Evolutionary conservation across 2,329 filamentous ascomycete genomes (phyloP), one percentile per base, ranked within the genome.

Genomic region (Sporothrix phasma): DNA sequence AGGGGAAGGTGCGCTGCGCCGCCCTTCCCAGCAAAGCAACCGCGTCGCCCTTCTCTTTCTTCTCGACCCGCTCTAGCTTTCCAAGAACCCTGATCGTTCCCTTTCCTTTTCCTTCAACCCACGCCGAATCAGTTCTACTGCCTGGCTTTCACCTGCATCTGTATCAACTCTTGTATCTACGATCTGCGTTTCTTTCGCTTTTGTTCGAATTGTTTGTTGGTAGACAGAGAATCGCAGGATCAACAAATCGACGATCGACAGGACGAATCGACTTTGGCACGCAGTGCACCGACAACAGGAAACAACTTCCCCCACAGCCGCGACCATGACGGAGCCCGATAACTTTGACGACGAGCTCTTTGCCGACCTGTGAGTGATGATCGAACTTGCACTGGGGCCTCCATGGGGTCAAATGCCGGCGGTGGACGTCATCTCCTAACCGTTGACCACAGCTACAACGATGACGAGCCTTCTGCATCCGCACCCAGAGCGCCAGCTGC

Each of bases 281-380:
- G 17, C 47, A n/a, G 29, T 17, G 4, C 15, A 11, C 7, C 41
- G 41, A 43, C 41, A 7, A n/a, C n/a, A n/a, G n/a, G n/a, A n/a
- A n/a, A n/a, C 34, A 37, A n/a, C 41, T 4, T 41, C 13, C 53
- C 31, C 26, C 5, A 45, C 56, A 43, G 8, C 29, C 41, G 13
- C 46, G 19, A 68, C 43, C 6, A 92, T 92, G 88, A 84, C 88
- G 37, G 89, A 92, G 71, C 79, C 83, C 63, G 88, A 90, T 70
- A 88, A 88, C 68, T 85, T 89, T 70, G 90, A 95, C 69, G 90
- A 95, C 73, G 90, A 95, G 81, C 88, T 95, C 74, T 95, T 95
- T 75, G 90, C 90, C 71, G 90, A 95, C 78, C 82, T 95, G 90
- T 95, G 78, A 76, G 90, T 83, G 64, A 15, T 17, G 7, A 15